Evolutionary conservation across 495 filamentous ascomycete species (phyloP).

Genomic region (Annulohypoxylon moriforme): DNA sequence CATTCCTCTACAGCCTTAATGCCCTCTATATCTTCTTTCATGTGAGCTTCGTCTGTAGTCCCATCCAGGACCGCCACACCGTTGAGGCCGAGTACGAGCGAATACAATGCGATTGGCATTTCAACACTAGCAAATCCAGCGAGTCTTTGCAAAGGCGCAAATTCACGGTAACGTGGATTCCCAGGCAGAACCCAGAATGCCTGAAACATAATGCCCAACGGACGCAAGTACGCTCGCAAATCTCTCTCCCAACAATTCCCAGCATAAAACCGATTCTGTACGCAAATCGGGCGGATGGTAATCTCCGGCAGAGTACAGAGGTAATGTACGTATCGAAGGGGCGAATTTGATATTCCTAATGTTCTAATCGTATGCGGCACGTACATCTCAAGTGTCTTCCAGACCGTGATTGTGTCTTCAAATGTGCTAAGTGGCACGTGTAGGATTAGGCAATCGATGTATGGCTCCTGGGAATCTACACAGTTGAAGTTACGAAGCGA

Average conservation of each 20-base stretch:
- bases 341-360: constrained; percentile 79
- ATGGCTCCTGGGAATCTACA: constrained; percentile 57
- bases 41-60: constrained; percentile 70
- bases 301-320: constrained; percentile 53
- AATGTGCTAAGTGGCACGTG: constrained; percentile 73
- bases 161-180: constrained; percentile 67
- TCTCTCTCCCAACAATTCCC: constrained; percentile 69
- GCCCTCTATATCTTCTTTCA: constrained; percentile 73
- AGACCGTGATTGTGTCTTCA: constrained; percentile 71
- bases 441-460: constrained; percentile 78
- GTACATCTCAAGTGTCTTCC: constrained; percentile 70
- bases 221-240: constrained; percentile 71
- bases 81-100: constrained; percentile 70
- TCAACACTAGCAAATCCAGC: constrained; percentile 61
- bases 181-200: constrained; percentile 84
- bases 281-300: constrained; percentile 62
- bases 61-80: constrained; percentile 74
- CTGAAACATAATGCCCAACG: constrained; percentile 73
- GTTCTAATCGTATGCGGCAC: constrained; percentile 71
- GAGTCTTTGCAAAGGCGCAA: constrained; percentile 62
- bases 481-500: constrained; percentile 74
- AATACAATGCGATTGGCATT: constrained; percentile 70
- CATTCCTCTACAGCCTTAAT: constrained; percentile 62
- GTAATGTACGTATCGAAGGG: constrained; percentile 61
- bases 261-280: constrained; percentile 80